Evolutionary conservation across 2,329 filamentous ascomycete species (phyloP).

Genomic region (Botrytis hyacinthi): DNA sequence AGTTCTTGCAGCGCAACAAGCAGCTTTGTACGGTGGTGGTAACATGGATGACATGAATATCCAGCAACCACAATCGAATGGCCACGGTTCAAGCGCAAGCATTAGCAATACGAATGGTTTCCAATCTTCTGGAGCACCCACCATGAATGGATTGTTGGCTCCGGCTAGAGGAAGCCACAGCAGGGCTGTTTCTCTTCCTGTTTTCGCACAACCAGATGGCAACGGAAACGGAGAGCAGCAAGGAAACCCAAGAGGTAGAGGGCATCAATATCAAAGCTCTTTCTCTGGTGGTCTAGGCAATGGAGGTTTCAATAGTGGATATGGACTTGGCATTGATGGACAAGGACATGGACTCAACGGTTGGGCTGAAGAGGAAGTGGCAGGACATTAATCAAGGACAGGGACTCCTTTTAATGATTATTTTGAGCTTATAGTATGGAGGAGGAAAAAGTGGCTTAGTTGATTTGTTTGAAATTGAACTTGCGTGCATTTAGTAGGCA

Average conservation of each 20-base stretch:
- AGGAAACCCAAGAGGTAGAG: slow-evolving; percentile 45
- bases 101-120: slow-evolving; percentile 59
- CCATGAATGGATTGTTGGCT: slow-evolving; percentile 73
- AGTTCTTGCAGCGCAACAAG: slow-evolving; percentile 71
- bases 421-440: slow-evolving; percentile 1
- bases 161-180: slow-evolving; percentile 63
- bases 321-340: slow-evolving; percentile 61
- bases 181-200: slow-evolving; percentile 82
- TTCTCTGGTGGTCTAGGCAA: slow-evolving; percentile 42
- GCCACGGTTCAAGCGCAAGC: slow-evolving; percentile 60
- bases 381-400: slow-evolving; percentile 30
- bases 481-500: slow-evolving; percentile 11
- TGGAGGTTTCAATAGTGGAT: slow-evolving; percentile 42
- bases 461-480: slow-evolving; percentile 13
- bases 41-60: slow-evolving; percentile 59
- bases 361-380: slow-evolving; percentile 59
- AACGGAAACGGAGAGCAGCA: slow-evolving; percentile 42
- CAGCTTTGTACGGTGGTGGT: slow-evolving; percentile 72
- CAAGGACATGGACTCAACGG: slow-evolving; percentile 58
- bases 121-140: slow-evolving; percentile 52
- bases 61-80: slow-evolving; percentile 60
- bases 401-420: background rate
- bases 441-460: slow-evolving; percentile 5
- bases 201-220: slow-evolving; percentile 56
- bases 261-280: slow-evolving; percentile 65